These are phyloP conservation scores for Notholithocarpus densiflorus DNA, from an alignment of 306 rosid species.

Conservation along the genomic window DNA sequence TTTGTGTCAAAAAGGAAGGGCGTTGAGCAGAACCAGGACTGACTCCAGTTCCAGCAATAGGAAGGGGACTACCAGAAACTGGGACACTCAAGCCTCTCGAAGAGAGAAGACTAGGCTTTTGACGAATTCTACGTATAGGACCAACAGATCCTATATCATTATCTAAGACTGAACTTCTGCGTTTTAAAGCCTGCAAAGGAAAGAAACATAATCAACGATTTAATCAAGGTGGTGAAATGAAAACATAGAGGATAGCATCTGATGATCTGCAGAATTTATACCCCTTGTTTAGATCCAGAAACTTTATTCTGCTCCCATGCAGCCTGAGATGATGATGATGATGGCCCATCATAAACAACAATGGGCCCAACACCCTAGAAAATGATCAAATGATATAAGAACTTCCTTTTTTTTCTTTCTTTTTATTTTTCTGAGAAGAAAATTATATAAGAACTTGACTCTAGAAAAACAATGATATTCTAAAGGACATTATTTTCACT, in stretches of 20 bases:
- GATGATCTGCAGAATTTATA: slow-evolving; percentile 25
- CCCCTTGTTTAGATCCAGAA: slow-evolving; percentile 61
- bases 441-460: slow-evolving; percentile 18
- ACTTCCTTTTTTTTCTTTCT: neutral
- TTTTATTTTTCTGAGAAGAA: neutral
- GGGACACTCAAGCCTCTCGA: slow-evolving; percentile 55
- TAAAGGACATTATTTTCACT: neutral
- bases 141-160: slow-evolving; percentile 82
- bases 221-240: neutral
- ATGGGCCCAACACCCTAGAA: slow-evolving; percentile 46
- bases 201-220: slow-evolving; percentile 10
- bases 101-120: slow-evolving; percentile 62
- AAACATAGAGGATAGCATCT: slow-evolving; percentile 17
- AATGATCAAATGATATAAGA: slow-evolving; percentile 18
- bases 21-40: slow-evolving; percentile 37
- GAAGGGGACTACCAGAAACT: slow-evolving; percentile 44
- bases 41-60: slow-evolving; percentile 33
- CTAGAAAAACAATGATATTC: neutral
- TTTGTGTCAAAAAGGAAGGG: slow-evolving; percentile 41
- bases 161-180: slow-evolving; percentile 61
- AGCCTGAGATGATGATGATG: slow-evolving; percentile 55
- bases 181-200: slow-evolving; percentile 55
- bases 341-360: slow-evolving; percentile 40
- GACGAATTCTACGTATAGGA: slow-evolving; percentile 77
- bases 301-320: slow-evolving; percentile 44